Conservation (phyloP, 352 stramenopile genomes). For the Globisporangium cylindrosporum region DNA sequence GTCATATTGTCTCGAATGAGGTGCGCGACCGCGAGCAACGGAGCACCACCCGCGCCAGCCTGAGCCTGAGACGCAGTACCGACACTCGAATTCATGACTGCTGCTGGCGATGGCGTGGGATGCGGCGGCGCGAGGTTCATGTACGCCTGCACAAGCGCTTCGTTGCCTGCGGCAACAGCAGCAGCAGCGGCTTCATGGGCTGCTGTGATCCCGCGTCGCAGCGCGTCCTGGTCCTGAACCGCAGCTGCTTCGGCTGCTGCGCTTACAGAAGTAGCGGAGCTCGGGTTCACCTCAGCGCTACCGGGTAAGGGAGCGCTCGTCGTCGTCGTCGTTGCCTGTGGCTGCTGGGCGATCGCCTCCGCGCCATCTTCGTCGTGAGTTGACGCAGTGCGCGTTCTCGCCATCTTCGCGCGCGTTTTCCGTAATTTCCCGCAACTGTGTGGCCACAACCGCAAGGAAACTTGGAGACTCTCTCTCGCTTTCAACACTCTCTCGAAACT, state of each 20-base stretch:
- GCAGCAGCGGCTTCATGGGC: slow-evolving; percentile 12
- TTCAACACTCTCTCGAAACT: neutral
- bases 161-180: slow-evolving; percentile 10
- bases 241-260: neutral
- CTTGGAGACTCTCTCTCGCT: neutral
- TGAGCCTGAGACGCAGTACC: neutral
- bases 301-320: neutral
- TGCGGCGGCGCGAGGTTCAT: slow-evolving; percentile 15
- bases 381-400: slow-evolving; percentile 2
- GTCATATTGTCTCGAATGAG: slow-evolving; percentile 9
- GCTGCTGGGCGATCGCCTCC: neutral
- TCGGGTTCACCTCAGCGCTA: neutral
- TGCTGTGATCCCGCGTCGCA: slow-evolving; percentile 8
- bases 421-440: slow-evolving; percentile 15
- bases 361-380: slow-evolving; percentile 4
- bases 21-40: slow-evolving; percentile 4
- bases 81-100: neutral
- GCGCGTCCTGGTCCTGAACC: slow-evolving; percentile 1
- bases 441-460: slow-evolving; percentile 18
- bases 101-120: neutral
- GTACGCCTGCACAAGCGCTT: slow-evolving; percentile 21
- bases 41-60: neutral
- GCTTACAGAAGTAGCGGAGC: neutral
- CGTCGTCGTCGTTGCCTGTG: neutral
- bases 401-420: slow-evolving; percentile 14